Base-by-base conservation (phyloP, 441 rosid species). In the Capsella rubella region DNA sequence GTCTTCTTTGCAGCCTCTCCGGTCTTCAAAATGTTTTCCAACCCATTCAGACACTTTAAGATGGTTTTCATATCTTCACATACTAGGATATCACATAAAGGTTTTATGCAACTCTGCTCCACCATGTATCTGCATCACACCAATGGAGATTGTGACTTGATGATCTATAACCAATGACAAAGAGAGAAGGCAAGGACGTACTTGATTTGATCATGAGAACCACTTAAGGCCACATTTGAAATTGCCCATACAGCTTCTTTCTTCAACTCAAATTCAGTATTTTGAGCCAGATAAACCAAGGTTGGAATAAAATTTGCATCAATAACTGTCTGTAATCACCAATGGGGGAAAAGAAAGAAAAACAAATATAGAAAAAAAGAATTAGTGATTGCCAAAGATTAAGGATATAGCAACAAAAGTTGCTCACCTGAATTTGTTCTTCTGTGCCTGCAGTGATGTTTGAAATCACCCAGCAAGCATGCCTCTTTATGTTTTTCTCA, bases 391-490 rank as follows among this genome's bases (percentile, higher is more conserved):
- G 51, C 51, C 7, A 46, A 46, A 15, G 21, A 46, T 10, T n/a
- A n/a, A 46, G 8, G 50, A 52, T 52, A 6, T 43, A 14, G 47
- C 46, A 43, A 14, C 56, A 27, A 52, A 27, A 52, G 32, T n/a
- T 28, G 8, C 35, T 28, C 37, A 54, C 59, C 37, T 54, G 59
- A 54, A 54, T 54, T 14, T 54, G 59, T 54, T 54, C 35, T 54
- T 3, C 2, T 14, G 59, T 6, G 37, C 59, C 37, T 29, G 59
- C 39, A 31, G 60, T 55, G 13, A 55, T 55, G 40, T 55, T 55
- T 55, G 39, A 29, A 54, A 54, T 54, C 18, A 2, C 16, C 59
- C 39, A 8, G 12, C 12, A 55, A 55, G 25, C 25, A 15, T 1
- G 3, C 6, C 32, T 10, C 60, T 55, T 55, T 54, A 29, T 31